Base-by-base conservation (phyloP, 2,329 filamentous ascomycete species). In the Trichocomaceae sp. region DNA sequence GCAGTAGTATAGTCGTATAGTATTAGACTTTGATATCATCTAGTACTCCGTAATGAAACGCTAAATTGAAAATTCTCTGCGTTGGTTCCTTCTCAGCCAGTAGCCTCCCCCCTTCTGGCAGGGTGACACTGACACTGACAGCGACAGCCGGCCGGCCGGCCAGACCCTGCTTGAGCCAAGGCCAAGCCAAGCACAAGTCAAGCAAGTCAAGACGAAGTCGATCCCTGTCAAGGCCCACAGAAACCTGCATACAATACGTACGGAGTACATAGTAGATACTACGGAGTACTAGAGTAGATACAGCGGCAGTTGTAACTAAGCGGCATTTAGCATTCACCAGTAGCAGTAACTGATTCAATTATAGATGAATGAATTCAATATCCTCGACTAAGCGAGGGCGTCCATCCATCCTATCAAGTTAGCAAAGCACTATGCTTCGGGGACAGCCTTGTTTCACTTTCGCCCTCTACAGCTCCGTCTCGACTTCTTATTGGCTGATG, bases 51-150 rank as follows among this genome's bases (percentile, higher is more conserved):
- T n/a, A n/a, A n/a, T n/a, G 19, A 23, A 53, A 53, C 31, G 44
- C 41, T 53, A 53, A 20, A 13, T 49, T 31, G 23, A 47, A 53
- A 20, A 13, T 49, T 31, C 19, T 53, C 51, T 53, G 51, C 44
- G 51, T 22, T 53, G 51, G 51, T 53, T 42, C 12, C 51, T 47
- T 47, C 42, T 53, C 44, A 47, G 47, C 51, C 51, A 53, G 45
- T 53, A 23, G 45, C 33, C 51, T 47, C 51, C 51, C 51, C 22
- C 50, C 49, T n/a, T 41, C 39, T 42, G 19, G 17, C 39, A 22
- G 39, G 7, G 4, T 26, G 23, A 26, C 23, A 7, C 17, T 22
- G 39, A 42, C 19, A 17, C 3, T 35, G 31, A 35, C 35, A 39
- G 35, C 15, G 23, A 26, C 23, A 26, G 23, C 23, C 23, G 7